Evolutionary conservation across 139 green algal genomes (phyloP).

Genomic region (Ulvella scutata): DNA sequence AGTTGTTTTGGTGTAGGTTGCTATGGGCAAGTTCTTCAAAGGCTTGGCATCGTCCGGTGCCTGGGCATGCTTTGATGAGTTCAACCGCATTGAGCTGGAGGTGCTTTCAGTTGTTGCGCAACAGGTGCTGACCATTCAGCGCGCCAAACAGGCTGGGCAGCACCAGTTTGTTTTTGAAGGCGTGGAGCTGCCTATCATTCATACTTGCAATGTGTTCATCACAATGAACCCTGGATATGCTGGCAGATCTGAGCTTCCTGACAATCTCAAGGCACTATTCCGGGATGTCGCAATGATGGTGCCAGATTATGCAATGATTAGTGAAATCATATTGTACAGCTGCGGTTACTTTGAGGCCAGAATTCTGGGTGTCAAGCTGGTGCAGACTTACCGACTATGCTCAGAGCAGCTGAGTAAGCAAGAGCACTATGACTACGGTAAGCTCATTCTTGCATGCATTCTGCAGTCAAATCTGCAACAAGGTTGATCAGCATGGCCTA

Average conservation of each 20-base stretch:
- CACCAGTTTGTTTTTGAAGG: constrained; percentile 72
- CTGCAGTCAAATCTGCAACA: not conserved
- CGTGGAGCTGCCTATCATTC: constrained; percentile 37
- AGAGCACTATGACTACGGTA: constrained; percentile 20
- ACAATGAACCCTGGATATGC: constrained; percentile 73
- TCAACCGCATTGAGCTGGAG: constrained; percentile 62
- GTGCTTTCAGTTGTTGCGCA: constrained; percentile 48
- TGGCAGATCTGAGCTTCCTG: constrained; percentile 48
- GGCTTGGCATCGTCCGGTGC: constrained; percentile 18
- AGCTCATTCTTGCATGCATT: not conserved
- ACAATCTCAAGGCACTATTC: constrained; percentile 20
- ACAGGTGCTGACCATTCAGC: constrained; percentile 23
- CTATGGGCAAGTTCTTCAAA: constrained; percentile 43
- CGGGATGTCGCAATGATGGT: constrained; percentile 23
- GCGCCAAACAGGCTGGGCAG: constrained; percentile 45
- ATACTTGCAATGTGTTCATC: constrained; percentile 61
- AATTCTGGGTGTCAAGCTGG: constrained; percentile 42
- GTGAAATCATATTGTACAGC: constrained; percentile 14
- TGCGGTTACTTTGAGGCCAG: constrained; percentile 42
- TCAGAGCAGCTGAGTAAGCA: constrained; percentile 26
- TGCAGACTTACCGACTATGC: constrained; percentile 39
- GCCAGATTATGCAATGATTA: constrained; percentile 13
- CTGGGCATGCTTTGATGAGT: constrained; percentile 29
- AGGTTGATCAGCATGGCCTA: not conserved
- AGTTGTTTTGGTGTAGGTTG: constrained; percentile 13